These are phyloP conservation scores for Urochloa ruziziensis DNA, from an alignment of 176 grass and related monocot species.

Conservation along the genomic window DNA sequence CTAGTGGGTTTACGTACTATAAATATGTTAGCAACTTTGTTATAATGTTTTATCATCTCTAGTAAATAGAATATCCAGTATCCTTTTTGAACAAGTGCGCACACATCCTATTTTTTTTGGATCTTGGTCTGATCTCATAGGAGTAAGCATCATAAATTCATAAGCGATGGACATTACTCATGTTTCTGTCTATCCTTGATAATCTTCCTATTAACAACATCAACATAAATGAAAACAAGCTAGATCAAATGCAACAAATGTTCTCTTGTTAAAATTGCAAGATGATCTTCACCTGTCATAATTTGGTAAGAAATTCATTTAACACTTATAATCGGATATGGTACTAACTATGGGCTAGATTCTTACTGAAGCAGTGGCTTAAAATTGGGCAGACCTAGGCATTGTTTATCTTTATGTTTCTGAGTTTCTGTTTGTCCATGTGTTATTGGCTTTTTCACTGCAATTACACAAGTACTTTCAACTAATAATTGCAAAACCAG, in stretches of 20 bases:
- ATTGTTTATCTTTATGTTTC: background rate
- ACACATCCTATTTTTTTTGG: background rate
- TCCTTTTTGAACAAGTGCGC: background rate
- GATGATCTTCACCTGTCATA: background rate
- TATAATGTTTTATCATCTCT: background rate
- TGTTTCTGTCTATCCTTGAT: background rate
- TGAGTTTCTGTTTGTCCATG: background rate
- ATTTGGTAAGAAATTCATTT: background rate
- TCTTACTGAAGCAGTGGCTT: background rate
- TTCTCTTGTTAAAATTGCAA: slow-evolving; percentile 1
- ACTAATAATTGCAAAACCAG: background rate
- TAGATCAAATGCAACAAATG: background rate
- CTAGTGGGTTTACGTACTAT: background rate
- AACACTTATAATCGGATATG: background rate
- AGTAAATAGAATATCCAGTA: background rate
- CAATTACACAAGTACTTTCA: background rate
- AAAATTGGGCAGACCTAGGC: background rate
- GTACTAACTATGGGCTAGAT: background rate
- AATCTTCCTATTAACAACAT: background rate
- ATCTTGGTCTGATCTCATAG: background rate
- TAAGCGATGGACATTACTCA: background rate
- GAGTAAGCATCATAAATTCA: background rate
- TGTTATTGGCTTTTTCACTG: slow-evolving; percentile 2
- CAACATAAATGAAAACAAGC: background rate
- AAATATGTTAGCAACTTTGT: background rate